These are phyloP conservation scores for Mycena floridula DNA, from an alignment of 768 basidiomycete species.

Conservation along the genomic window DNA sequence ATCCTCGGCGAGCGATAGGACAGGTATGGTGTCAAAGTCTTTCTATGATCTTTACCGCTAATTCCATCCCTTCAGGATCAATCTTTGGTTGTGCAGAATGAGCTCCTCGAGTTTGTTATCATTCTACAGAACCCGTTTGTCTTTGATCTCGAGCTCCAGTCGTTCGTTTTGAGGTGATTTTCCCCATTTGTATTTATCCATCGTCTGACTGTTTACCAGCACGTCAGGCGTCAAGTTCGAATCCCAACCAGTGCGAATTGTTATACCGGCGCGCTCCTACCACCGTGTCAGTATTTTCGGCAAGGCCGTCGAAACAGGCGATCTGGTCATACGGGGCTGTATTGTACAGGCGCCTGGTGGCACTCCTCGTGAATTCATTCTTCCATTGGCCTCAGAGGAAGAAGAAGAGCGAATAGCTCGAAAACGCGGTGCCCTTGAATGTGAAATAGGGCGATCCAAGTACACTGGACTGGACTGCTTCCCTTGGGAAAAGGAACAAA, in stretches of 20 bases:
- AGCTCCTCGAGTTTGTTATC: conserved; percentile 74
- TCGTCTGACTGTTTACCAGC: conserved; percentile 33
- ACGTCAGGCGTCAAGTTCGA: conserved; percentile 78
- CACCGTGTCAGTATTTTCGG: conserved; percentile 71
- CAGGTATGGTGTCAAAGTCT: conserved; percentile 38
- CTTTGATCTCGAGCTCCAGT: conserved; percentile 86
- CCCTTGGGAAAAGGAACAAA: conserved; percentile 47
- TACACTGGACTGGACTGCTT: conserved; percentile 67
- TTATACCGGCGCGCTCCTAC: conserved; percentile 68
- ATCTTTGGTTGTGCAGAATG: conserved; percentile 73
- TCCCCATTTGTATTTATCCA: conserved; percentile 1
- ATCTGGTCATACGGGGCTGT: conserved; percentile 72
- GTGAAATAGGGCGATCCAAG: conserved; percentile 70
- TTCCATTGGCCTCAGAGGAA: conserved; percentile 67
- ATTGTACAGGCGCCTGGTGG: conserved; percentile 73
- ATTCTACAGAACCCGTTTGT: conserved; percentile 89
- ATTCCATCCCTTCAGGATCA: conserved; percentile 33
- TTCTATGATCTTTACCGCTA: conserved; percentile 2
- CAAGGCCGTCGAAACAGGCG: conserved; percentile 58
- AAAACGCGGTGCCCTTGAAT: conserved; percentile 52
- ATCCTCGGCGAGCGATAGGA: conserved; percentile 64
- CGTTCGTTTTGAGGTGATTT: conserved; percentile 69
- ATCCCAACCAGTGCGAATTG: conserved; percentile 52
- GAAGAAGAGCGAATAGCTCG: conserved; percentile 59
- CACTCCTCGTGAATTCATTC: conserved; percentile 58